phyloP scores from a whole-genome alignment of 148 eudicot species.

The Polygonum maritimum region DNA sequence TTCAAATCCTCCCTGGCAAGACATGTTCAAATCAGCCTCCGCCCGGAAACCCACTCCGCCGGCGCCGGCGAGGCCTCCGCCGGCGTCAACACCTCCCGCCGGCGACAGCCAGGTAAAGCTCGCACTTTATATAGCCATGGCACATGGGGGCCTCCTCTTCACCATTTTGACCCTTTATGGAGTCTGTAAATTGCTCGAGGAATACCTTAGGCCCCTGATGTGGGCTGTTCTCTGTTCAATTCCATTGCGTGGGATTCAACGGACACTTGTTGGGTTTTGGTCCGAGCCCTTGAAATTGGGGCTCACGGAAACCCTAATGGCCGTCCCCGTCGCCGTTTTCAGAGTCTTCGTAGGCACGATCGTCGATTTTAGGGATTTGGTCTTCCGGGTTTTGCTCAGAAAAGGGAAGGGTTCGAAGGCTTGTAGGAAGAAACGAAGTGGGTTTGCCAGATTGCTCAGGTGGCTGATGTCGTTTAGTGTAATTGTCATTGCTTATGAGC shows the following conservation, averaged over 20 bases:
- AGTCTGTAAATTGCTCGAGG: conserved; percentile 57
- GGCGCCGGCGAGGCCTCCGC: conserved; percentile 21
- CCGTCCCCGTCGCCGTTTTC: conserved; percentile 59
- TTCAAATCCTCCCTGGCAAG: conserved; percentile 46
- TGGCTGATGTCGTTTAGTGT: conserved; percentile 68
- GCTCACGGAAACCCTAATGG: conserved; percentile 66
- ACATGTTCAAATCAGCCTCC: conserved; percentile 80
- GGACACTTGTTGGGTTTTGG: conserved; percentile 75
- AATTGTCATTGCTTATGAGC: conserved; percentile 65
- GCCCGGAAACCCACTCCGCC: conserved; percentile 29
- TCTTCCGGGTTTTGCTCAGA: conserved; percentile 22
- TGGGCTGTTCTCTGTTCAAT: conserved; percentile 93
- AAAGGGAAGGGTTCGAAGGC: conserved; percentile 15
- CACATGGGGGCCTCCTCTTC: conserved; percentile 73
- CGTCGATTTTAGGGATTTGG: conserved; percentile 43
- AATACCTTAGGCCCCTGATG: conserved; percentile 63
- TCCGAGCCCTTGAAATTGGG: conserved; percentile 66
- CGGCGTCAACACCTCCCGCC: conserved; percentile 12
- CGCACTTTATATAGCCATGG: conserved; percentile 84
- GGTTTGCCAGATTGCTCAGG: conserved; percentile 49
- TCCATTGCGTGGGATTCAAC: conserved; percentile 73
- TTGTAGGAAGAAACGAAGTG: conserved; percentile 34
- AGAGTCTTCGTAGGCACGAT: conserved; percentile 68
- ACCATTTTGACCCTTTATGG: conserved; percentile 51
- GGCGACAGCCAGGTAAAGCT: conserved; percentile 67